A percentile compares a stretch with the other conserved stretches of the same genome.
Evolutionary conservation across 345 rosid genomes (phyloP).

Genomic region (Erysimum cheiranthoides): DNA sequence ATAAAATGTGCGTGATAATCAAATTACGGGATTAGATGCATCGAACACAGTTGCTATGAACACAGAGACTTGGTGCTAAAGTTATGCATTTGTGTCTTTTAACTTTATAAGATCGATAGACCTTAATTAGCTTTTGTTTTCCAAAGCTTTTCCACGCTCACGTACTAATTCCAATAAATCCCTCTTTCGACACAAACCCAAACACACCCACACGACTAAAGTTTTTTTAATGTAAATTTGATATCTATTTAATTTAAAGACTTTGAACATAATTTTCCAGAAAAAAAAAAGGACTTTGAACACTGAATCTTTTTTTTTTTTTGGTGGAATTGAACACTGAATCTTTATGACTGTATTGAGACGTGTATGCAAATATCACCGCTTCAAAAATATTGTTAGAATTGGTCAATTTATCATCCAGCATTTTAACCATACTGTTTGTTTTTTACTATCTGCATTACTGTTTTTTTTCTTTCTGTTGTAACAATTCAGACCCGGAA

Average conservation of each 20-base stretch:
- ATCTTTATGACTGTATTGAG: slow-evolving; percentile 6
- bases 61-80: slow-evolving; percentile 28
- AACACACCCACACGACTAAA: slow-evolving; percentile 20
- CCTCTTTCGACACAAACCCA: background rate
- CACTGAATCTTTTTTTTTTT: slow-evolving; percentile 17
- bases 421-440: slow-evolving; percentile 23
- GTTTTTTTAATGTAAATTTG: background rate
- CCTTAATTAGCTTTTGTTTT: slow-evolving; percentile 11
- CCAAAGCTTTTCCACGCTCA: slow-evolving; percentile 18
- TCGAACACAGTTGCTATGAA: slow-evolving; percentile 22
- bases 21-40: slow-evolving; percentile 15
- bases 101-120: slow-evolving; percentile 14
- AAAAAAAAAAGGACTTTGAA: too few relatives aligned
- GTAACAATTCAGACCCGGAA: slow-evolving; percentile 8
- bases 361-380: background rate
- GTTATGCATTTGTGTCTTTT: slow-evolving; percentile 35
- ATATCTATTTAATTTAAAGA: background rate
- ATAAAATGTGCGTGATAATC: background rate
- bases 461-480: background rate
- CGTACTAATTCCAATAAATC: slow-evolving; percentile 5
- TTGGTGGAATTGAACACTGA: background rate
- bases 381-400: background rate
- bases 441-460: slow-evolving; percentile 17
- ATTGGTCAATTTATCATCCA: background rate
- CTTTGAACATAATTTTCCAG: too few relatives aligned